phyloP scores from a whole-genome alignment of 1,139 yeast genomes.

The Debaryomyces sp. region DNA sequence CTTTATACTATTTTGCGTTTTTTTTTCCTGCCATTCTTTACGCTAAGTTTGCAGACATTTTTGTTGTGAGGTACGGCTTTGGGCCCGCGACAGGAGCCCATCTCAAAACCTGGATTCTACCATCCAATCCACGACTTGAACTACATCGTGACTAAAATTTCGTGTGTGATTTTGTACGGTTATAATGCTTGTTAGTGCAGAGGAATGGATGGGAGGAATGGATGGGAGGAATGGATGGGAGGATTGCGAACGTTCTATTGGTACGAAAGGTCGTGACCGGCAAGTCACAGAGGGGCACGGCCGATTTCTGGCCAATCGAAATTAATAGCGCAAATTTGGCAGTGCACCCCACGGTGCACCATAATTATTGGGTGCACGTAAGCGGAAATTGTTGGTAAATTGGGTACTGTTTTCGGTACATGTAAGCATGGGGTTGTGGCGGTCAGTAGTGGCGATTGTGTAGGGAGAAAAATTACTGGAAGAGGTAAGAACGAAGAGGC shows the following conservation, averaged over 20 bases:
- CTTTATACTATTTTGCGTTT: constrained; percentile 4
- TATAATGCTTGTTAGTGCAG: neutral
- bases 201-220: neutral
- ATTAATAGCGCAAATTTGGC: constrained; percentile 1
- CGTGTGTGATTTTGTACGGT: neutral
- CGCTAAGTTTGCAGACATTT: neutral
- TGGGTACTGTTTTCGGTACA: neutral
- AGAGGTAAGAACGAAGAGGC: neutral
- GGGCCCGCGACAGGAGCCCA: neutral
- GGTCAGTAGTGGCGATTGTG: neutral
- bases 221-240: neutral
- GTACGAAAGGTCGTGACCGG: neutral
- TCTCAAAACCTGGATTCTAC: neutral
- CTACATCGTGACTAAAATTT: neutral
- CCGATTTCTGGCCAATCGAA: constrained; percentile 1
- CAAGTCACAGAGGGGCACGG: neutral
- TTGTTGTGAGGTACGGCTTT: neutral
- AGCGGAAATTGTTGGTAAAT: neutral
- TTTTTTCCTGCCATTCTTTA: neutral
- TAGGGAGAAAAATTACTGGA: neutral
- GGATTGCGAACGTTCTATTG: neutral
- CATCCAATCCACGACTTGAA: neutral
- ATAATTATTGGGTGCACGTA: neutral
- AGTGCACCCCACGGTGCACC: neutral
- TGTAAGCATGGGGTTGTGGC: neutral